A percentile compares a stretch with the other conserved stretches of the same genome.
phyloP scores from a whole-genome alignment of 192 early-diverging fungal genomes.

The Coemansia sp. region DNA sequence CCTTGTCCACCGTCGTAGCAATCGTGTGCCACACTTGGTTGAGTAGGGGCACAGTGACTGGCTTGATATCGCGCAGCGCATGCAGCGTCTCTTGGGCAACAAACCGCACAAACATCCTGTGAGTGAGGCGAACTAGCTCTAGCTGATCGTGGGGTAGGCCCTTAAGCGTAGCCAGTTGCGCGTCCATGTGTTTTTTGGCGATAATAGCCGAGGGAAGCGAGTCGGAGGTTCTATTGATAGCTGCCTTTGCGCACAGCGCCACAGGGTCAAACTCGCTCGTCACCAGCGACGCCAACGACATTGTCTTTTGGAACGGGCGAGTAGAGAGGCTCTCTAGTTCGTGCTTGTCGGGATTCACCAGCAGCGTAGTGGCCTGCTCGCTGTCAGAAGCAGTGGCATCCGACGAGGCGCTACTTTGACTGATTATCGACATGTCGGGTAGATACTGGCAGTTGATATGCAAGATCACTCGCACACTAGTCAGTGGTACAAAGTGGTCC shows the following conservation, averaged over 20 bases:
- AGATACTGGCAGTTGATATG: conserved; percentile 52
- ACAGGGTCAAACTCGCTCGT: conserved; percentile 22
- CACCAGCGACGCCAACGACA: conserved; percentile 46
- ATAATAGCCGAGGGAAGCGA: conserved; percentile 33
- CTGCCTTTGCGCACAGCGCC: neutral
- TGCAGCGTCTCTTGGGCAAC: conserved; percentile 50
- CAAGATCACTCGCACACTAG: conserved; percentile 43
- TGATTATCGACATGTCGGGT: conserved; percentile 14
- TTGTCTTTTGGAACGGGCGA: conserved; percentile 48
- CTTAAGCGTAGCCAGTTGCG: conserved; percentile 44
- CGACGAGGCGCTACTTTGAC: neutral
- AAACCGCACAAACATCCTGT: conserved; percentile 44
- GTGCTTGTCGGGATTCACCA: conserved; percentile 31
- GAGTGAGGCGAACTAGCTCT: conserved; percentile 42
- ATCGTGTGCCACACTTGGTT: conserved; percentile 54
- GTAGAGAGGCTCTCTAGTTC: conserved; percentile 31
- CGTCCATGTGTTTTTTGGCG: conserved; percentile 38
- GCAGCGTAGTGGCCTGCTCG: conserved; percentile 14
- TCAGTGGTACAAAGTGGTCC: conserved; percentile 49
- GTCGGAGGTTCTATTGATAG: conserved; percentile 1
- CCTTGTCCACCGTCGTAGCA: conserved; percentile 49
- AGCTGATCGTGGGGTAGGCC: conserved; percentile 48
- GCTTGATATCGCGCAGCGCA: conserved; percentile 42
- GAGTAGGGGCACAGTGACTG: conserved; percentile 43
- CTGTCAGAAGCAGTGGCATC: conserved; percentile 5